These are phyloP conservation scores for Penicillium flavigenum DNA, from an alignment of 495 filamentous ascomycete genomes.

Conservation along the genomic window DNA sequence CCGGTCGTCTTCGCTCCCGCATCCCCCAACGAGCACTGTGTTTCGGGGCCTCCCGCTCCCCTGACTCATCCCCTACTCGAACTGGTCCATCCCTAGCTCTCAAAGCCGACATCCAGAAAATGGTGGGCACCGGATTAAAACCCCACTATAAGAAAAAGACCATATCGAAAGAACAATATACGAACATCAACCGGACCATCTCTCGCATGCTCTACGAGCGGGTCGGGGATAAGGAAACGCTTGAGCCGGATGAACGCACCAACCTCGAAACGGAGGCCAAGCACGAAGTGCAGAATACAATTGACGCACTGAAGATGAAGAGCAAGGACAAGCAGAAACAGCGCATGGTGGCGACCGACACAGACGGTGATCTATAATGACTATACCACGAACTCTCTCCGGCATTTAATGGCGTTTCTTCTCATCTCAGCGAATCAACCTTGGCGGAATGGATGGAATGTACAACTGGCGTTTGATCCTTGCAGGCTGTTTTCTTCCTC, in stretches of 20 bases:
- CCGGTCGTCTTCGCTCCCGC: slow-evolving; percentile 26
- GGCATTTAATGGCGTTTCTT: slow-evolving; percentile 31
- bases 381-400: slow-evolving; percentile 18
- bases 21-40: slow-evolving; percentile 37
- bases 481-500: slow-evolving; percentile 7
- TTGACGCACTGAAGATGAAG: slow-evolving; percentile 36
- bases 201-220: slow-evolving; percentile 83
- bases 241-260: slow-evolving; percentile 57
- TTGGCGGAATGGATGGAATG: slow-evolving; percentile 1
- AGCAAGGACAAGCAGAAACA: slow-evolving; percentile 29
- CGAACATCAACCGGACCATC: slow-evolving; percentile 79
- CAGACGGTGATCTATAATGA: slow-evolving; percentile 29
- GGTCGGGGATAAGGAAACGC: slow-evolving; percentile 58
- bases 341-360: slow-evolving; percentile 23
- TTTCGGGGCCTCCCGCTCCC: slow-evolving; percentile 54
- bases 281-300: slow-evolving; percentile 70
- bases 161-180: slow-evolving; percentile 80
- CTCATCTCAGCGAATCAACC: slow-evolving; percentile 8
- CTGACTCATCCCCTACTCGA: slow-evolving; percentile 56
- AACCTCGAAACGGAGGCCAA: slow-evolving; percentile 68
- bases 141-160: slow-evolving; percentile 68
- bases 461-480: slow-evolving; percentile 17
- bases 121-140: slow-evolving; percentile 74
- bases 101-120: slow-evolving; percentile 77
- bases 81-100: slow-evolving; percentile 62